Base-by-base conservation (phyloP, 352 stramenopile species). In the Blastocystis sp. region DNA sequence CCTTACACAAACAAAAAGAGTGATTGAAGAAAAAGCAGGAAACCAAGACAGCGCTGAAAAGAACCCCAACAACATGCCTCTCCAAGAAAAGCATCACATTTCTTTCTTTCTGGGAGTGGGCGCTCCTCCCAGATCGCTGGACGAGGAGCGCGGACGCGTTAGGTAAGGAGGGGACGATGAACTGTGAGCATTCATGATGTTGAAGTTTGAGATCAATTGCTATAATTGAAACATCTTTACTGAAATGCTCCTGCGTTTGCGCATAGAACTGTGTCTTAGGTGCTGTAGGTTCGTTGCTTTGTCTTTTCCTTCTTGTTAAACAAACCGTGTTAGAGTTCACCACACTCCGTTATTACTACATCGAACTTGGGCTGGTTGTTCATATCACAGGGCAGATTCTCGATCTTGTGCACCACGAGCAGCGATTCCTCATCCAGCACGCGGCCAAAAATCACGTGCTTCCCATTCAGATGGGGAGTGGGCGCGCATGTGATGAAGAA, bases 391-490 rank as follows among this genome's bases (percentile, higher is more conserved):
- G 95, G 90, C 14, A 94, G 78, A 48, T 91, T 91, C 89, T 99
- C 97, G 91, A 99, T 98, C 76, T 93, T 93, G 57, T 91, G 89
- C 2, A 97, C 92, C 54, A 96, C 87, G 54, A 96, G 93, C 91
- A 95, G 94, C 45, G 81, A 84, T n/a, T 89, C 81, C 10, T 92
- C 93, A 17, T 82, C 65, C 3, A 82, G 28, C 38, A 99, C 95
- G 89, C 97, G 94, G 21, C 97, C 97, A 91, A 99, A 99, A 14
- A 99, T 96, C 4, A 99, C 96, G 92, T 99, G 97, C 91, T 99
- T 99, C 28, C 94, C 94, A 90, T 99, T 95, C 40, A 99, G 91
- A 89, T 98, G 96, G 2, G 95, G 94, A 11, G 95, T 97, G 42
- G 94, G 89, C 60, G 91, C 91, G 60, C 60, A 90, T 2, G 76